A percentile compares a stretch with the other conserved stretches of the same genome.
Evolutionary conservation across 2,329 filamentous ascomycete species (phyloP).

Genomic region (Cordyceps militaris): DNA sequence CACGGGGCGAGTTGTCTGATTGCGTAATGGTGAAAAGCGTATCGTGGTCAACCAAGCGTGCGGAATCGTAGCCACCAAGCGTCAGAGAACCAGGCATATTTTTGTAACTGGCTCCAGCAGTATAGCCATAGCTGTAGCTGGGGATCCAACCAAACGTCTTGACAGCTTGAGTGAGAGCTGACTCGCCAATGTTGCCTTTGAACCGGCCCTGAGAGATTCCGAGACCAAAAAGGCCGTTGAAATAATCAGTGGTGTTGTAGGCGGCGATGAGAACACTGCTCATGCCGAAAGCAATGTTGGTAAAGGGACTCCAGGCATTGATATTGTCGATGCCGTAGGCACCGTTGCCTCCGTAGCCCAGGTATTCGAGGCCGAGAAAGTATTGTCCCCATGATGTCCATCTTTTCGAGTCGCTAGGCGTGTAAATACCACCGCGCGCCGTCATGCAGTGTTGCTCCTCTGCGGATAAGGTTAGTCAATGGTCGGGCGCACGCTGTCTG

Average conservation of each 20-base stretch:
- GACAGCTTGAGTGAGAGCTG: conserved; percentile 50
- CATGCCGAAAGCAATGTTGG: conserved; percentile 33
- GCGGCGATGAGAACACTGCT: conserved; percentile 41
- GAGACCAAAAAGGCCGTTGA: conserved; percentile 48
- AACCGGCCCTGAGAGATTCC: conserved; percentile 51
- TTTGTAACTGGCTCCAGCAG: conserved; percentile 64
- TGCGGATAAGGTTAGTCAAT: conserved; percentile 19
- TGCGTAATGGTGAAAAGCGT: conserved; percentile 51
- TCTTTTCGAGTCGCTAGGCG: conserved; percentile 43
- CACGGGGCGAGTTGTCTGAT: conserved; percentile 47
- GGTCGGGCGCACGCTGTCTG: background rate
- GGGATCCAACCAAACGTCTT: conserved; percentile 54
- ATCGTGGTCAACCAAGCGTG: conserved; percentile 54
- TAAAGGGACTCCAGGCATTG: conserved; percentile 32
- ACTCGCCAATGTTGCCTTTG: conserved; percentile 38
- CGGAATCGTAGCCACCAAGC: conserved; percentile 62
- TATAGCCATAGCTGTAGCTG: conserved; percentile 69
- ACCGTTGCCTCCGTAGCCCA: conserved; percentile 55
- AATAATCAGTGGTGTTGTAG: conserved; percentile 49
- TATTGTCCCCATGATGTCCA: conserved; percentile 55
- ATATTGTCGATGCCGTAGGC: conserved; percentile 54
- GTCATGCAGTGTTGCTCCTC: conserved; percentile 46
- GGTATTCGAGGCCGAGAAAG: conserved; percentile 50
- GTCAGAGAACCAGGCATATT: conserved; percentile 51
- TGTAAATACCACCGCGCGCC: conserved; percentile 53